Evolutionary conservation across 768 basidiomycete species (phyloP).

Genomic region (Kondoa malvinella): DNA sequence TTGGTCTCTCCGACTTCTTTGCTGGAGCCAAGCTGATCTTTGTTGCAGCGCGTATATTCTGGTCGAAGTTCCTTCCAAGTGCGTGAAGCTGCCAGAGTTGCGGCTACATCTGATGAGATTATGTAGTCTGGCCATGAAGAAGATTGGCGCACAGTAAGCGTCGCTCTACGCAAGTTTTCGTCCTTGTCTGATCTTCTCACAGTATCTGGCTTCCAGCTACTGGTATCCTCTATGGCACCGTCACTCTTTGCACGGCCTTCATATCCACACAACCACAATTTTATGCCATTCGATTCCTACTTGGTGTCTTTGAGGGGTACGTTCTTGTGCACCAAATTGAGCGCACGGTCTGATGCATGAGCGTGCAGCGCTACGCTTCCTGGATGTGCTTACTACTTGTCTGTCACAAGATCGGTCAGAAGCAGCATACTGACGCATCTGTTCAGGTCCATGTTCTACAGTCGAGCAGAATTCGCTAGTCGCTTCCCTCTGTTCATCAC

Average conservation of each 20-base stretch:
- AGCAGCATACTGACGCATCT: not conserved
- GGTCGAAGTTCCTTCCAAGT: not conserved
- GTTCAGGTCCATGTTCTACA: not conserved
- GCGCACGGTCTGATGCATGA: no score
- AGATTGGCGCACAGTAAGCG: not conserved
- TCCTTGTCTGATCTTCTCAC: no score
- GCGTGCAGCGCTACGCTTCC: conserved; percentile 3
- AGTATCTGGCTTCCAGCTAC: not conserved
- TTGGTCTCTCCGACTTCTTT: not conserved
- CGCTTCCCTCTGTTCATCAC: conserved; percentile 3
- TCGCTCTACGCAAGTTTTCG: no score
- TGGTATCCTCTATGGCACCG: conserved; percentile 3
- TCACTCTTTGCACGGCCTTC: conserved; percentile 8
- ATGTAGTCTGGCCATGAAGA: conserved; percentile 2
- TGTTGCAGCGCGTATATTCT: not conserved
- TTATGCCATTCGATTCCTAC: conserved; percentile 4
- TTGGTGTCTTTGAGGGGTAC: conserved; percentile 6
- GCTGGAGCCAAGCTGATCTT: not conserved
- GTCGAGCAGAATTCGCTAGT: not conserved
- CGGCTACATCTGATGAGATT: no score
- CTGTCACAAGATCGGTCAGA: not conserved
- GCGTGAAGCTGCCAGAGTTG: no score
- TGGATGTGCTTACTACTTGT: not conserved
- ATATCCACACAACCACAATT: conserved; percentile 6
- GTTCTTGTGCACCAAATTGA: no score